These are phyloP conservation scores for Monosporascus sp. DNA, from an alignment of 2,329 filamentous ascomycete genomes.

Conservation along the genomic window DNA sequence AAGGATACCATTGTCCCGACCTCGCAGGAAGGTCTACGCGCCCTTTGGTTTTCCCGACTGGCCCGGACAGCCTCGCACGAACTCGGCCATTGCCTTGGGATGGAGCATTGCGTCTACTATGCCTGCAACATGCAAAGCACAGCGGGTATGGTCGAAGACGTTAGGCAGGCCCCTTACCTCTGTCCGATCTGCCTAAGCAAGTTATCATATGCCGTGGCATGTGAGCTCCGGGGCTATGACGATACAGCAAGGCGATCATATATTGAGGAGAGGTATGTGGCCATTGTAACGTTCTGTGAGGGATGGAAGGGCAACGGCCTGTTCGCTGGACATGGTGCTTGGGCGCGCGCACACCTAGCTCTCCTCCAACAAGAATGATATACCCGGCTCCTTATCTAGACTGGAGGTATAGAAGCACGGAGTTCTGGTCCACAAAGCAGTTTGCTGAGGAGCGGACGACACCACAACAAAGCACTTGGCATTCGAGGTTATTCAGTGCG, in stretches of 20 bases:
- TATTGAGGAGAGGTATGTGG: slow-evolving; percentile 32
- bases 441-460: too few species aligned
- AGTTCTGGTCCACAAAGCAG: too few species aligned
- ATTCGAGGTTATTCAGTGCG: too few species aligned
- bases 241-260: slow-evolving; percentile 16
- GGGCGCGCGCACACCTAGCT: slow-evolving; percentile 31
- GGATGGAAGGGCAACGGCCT: slow-evolving; percentile 34
- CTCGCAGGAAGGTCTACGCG: slow-evolving; percentile 24
- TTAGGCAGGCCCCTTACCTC: slow-evolving; percentile 57
- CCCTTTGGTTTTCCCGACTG: slow-evolving; percentile 53
- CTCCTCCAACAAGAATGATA: background rate
- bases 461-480: too few species aligned
- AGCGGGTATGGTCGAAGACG: slow-evolving; percentile 51
- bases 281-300: slow-evolving; percentile 37
- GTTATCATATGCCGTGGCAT: slow-evolving; percentile 31
- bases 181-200: slow-evolving; percentile 57
- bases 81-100: slow-evolving; percentile 60
- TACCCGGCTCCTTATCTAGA: too few species aligned
- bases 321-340: slow-evolving; percentile 41
- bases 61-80: slow-evolving; percentile 59
- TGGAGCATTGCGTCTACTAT: slow-evolving; percentile 62
- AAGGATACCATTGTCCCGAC: slow-evolving; percentile 12
- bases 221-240: slow-evolving; percentile 12
- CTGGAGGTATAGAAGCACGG: too few species aligned
- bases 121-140: slow-evolving; percentile 62